Percentiles rank a stretch among this genome's conserved stretches.
phyloP scores from a whole-genome alignment of 2,329 filamentous ascomycete species.

The Phialophora macrospora region DNA sequence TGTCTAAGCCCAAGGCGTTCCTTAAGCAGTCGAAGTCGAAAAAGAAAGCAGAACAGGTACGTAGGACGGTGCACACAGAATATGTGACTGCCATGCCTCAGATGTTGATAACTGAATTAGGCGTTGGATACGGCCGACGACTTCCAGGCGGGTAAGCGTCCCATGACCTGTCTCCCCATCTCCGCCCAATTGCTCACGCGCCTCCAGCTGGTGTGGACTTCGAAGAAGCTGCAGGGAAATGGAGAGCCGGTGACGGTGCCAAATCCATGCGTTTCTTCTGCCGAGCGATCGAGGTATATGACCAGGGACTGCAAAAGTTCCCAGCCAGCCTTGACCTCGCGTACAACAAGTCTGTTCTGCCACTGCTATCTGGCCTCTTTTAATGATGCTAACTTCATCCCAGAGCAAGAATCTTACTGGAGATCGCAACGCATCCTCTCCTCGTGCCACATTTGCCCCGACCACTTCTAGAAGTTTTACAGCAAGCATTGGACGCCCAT shows the following conservation, averaged over 20 bases:
- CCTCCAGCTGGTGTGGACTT: constrained; percentile 65
- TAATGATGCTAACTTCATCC: constrained; percentile 15
- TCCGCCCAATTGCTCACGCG: not conserved
- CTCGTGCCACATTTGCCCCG: constrained; percentile 64
- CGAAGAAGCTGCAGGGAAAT: constrained; percentile 75
- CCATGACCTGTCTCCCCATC: constrained; percentile 8
- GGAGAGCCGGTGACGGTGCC: constrained; percentile 70
- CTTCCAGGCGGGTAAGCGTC: constrained; percentile 62
- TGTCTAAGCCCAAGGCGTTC: constrained; percentile 39
- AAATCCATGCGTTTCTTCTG: constrained; percentile 66
- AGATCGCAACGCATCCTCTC: constrained; percentile 69
- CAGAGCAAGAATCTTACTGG: constrained; percentile 71
- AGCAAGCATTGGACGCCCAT: constrained; percentile 67
- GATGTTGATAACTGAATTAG: constrained; percentile 43
- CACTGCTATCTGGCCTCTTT: not conserved
- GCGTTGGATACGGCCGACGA: constrained; percentile 68
- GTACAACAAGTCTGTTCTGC: constrained; percentile 69
- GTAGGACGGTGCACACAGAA: constrained; percentile 39
- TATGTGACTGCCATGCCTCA: not conserved
- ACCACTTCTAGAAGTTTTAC: constrained; percentile 60
- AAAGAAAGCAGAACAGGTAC: constrained; percentile 43
- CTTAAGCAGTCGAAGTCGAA: constrained; percentile 39
- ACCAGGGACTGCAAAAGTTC: constrained; percentile 65
- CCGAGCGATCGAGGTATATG: constrained; percentile 69
- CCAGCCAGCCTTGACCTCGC: constrained; percentile 71